A percentile compares a stretch with the other conserved stretches of the same genome.
Evolutionary conservation across 2,329 filamentous ascomycete genomes (phyloP).

Genomic region (Boeremia exigua): DNA sequence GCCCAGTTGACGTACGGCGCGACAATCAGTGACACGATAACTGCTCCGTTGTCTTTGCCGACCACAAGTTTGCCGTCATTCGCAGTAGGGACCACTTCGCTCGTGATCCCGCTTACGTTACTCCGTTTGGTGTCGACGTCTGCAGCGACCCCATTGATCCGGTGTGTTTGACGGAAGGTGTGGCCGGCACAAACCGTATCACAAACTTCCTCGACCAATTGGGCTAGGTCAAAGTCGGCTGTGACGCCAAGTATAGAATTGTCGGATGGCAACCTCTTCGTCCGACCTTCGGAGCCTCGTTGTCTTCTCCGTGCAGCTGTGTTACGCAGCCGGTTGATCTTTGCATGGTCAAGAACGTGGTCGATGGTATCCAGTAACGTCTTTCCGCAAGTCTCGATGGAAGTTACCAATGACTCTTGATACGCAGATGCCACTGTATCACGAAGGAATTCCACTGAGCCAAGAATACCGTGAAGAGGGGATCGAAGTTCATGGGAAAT

Average conservation of each 20-base stretch:
- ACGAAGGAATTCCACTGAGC: slow-evolving; percentile 45
- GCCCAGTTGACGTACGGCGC: slow-evolving; percentile 37
- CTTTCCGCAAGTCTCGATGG: slow-evolving; percentile 46
- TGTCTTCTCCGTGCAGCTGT: slow-evolving; percentile 24
- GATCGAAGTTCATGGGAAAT: slow-evolving; percentile 59
- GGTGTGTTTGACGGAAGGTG: slow-evolving; percentile 45
- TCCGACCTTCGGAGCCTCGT: slow-evolving; percentile 20
- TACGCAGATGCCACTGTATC: slow-evolving; percentile 39
- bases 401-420: slow-evolving; percentile 51
- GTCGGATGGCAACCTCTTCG: slow-evolving; percentile 35
- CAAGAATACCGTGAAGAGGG: slow-evolving; percentile 67
- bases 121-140: slow-evolving; percentile 12
- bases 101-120: slow-evolving; percentile 21
- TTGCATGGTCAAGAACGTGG: slow-evolving; percentile 47
- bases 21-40: slow-evolving; percentile 39
- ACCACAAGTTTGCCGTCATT: slow-evolving; percentile 10
- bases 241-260: slow-evolving; percentile 41
- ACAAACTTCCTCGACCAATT: slow-evolving; percentile 58
- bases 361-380: slow-evolving; percentile 51
- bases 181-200: slow-evolving; percentile 62
- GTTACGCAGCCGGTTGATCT: slow-evolving; percentile 45
- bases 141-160: slow-evolving; percentile 28
- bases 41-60: slow-evolving; percentile 30
- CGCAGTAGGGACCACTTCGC: slow-evolving; percentile 12
- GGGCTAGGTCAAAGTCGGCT: slow-evolving; percentile 38